These are phyloP conservation scores for Candida yuanshanica DNA, from an alignment of 805 yeast genomes.

Conservation along the genomic window DNA sequence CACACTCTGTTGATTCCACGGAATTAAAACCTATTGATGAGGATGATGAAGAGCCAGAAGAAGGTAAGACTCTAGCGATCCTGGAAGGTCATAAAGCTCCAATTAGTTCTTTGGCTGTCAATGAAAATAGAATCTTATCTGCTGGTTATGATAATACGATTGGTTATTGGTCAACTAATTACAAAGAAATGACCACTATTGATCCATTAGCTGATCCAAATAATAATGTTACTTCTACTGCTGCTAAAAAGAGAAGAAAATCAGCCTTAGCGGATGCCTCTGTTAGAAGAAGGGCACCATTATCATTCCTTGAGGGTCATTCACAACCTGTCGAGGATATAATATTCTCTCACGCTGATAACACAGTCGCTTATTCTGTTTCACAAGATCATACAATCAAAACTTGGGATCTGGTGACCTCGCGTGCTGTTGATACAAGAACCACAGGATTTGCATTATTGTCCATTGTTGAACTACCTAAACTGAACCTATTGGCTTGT, in stretches of 20 bases:
- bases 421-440: slow-evolving; percentile 80
- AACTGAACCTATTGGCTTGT: slow-evolving; percentile 67
- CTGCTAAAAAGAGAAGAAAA: slow-evolving; percentile 85
- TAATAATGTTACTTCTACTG: slow-evolving; percentile 54
- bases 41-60: slow-evolving; percentile 45
- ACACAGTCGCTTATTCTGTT: slow-evolving; percentile 85
- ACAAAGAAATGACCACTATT: slow-evolving; percentile 74
- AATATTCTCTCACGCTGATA: slow-evolving; percentile 64
- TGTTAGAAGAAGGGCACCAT: slow-evolving; percentile 75
- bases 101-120: slow-evolving; percentile 61
- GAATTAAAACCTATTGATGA: slow-evolving; percentile 17
- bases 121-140: slow-evolving; percentile 63
- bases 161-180: slow-evolving; percentile 84
- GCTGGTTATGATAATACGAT: slow-evolving; percentile 77
- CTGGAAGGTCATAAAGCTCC: slow-evolving; percentile 88
- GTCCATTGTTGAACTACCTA: slow-evolving; percentile 64
- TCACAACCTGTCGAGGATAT: slow-evolving; percentile 84
- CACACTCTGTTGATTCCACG: slow-evolving; percentile 34
- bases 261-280: slow-evolving; percentile 72
- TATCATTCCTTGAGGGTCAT: slow-evolving; percentile 76
- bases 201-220: slow-evolving; percentile 41
- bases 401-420: slow-evolving; percentile 93
- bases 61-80: slow-evolving; percentile 76
- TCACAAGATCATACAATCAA: slow-evolving; percentile 93
- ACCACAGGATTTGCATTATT: slow-evolving; percentile 81